A percentile compares a stretch with the other conserved stretches of the same genome.
Conservation (phyloP, 441 rosid genomes). For the Croton laevigatus region DNA sequence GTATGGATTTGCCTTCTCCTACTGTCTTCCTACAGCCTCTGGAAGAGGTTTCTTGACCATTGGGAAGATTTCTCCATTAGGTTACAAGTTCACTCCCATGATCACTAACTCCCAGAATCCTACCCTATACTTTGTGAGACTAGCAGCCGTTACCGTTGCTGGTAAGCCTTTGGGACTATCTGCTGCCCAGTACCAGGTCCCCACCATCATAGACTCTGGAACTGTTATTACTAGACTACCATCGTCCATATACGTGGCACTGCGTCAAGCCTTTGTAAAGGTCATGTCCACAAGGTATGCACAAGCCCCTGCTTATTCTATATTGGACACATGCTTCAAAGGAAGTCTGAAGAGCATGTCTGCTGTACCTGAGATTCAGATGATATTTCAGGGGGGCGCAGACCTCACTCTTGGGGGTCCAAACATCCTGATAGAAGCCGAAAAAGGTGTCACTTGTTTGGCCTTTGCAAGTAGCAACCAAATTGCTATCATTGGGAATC, state of each 20-base stretch:
- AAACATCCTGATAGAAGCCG: slow-evolving; percentile 35
- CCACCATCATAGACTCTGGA: slow-evolving; percentile 54
- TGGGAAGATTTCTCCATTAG: slow-evolving; percentile 20
- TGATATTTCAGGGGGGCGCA: slow-evolving; percentile 45
- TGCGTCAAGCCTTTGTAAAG: slow-evolving; percentile 31
- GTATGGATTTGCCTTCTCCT: slow-evolving; percentile 39
- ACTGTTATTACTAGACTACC: slow-evolving; percentile 55
- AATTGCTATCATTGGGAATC: slow-evolving; percentile 42
- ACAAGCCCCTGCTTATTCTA: slow-evolving; percentile 30
- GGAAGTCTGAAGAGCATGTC: slow-evolving; percentile 31
- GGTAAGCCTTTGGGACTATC: slow-evolving; percentile 33
- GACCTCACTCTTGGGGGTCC: slow-evolving; percentile 29
- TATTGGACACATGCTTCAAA: slow-evolving; percentile 47
- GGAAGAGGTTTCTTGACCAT: slow-evolving; percentile 29
- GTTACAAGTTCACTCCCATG: slow-evolving; percentile 36
- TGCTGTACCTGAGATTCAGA: slow-evolving; percentile 30
- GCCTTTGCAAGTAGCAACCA: slow-evolving; percentile 33
- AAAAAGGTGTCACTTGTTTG: slow-evolving; percentile 35
- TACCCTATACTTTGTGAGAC: slow-evolving; percentile 35
- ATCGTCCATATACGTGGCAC: slow-evolving; percentile 27
- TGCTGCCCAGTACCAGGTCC: slow-evolving; percentile 23
- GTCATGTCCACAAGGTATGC: slow-evolving; percentile 35
- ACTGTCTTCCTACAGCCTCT: slow-evolving; percentile 44
- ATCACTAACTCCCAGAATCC: slow-evolving; percentile 21
- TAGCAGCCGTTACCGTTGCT: slow-evolving; percentile 28